Percentiles rank a stretch among this genome's conserved stretches.
Conservation (phyloP, 2,329 filamentous ascomycete genomes). For the Harringtonia lauricola region DNA sequence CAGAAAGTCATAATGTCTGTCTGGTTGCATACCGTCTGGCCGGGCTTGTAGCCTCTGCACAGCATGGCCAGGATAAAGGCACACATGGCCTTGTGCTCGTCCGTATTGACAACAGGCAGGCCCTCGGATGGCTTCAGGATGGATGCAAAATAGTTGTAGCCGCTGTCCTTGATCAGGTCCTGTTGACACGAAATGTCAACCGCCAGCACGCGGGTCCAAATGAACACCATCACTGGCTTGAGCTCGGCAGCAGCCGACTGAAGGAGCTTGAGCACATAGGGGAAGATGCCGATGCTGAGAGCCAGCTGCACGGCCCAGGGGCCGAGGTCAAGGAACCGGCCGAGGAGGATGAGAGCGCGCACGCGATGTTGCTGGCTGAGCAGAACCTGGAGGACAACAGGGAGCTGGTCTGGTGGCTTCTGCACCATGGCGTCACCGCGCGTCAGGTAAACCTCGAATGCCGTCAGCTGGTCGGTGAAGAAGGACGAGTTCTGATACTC, state of each 20-base stretch:
- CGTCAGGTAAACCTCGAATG: constrained; percentile 89
- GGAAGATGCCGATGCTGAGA: constrained; percentile 95
- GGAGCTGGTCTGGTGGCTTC: constrained; percentile 85
- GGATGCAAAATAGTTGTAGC: constrained; percentile 91
- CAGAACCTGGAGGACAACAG: constrained; percentile 90
- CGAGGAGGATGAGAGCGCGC: constrained; percentile 79
- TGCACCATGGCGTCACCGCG: constrained; percentile 71
- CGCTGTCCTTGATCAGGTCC: constrained; percentile 91
- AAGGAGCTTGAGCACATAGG: constrained; percentile 92
- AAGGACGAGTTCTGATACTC: constrained; percentile 92
- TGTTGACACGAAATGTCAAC: constrained; percentile 90
- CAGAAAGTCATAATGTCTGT: constrained; percentile 86
- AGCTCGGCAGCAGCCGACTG: constrained; percentile 91
- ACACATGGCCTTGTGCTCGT: constrained; percentile 97
- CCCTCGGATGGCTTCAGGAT: constrained; percentile 78
- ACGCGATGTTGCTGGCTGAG: constrained; percentile 92
- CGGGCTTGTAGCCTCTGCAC: constrained; percentile 87
- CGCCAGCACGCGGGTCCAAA: constrained; percentile 92
- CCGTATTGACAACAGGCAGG: constrained; percentile 76
- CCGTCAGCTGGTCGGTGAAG: constrained; percentile 93
- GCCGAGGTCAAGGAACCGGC: constrained; percentile 87
- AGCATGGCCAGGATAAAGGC: constrained; percentile 96
- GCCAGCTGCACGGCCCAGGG: constrained; percentile 99
- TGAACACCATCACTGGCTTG: constrained; percentile 98
- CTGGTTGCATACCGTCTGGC: constrained; percentile 82